phyloP scores from a whole-genome alignment of 208 protist genomes.

The Acanthamoeba divionensis region DNA sequence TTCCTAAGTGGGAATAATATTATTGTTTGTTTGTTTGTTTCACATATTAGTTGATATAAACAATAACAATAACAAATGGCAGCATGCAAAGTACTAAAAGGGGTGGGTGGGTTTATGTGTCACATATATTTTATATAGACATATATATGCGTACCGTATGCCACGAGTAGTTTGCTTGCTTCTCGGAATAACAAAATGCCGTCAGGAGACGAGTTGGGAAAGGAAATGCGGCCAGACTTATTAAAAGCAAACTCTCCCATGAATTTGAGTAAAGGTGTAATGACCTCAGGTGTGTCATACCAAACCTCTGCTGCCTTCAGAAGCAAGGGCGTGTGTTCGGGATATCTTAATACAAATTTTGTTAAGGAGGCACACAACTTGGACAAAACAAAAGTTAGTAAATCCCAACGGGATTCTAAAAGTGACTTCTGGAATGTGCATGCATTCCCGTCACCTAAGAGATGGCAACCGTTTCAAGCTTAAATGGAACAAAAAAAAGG shows the following conservation, averaged over 20 bases:
- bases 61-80: neutral
- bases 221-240: slow-evolving; percentile 69
- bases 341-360: slow-evolving; percentile 58
- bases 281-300: slow-evolving; percentile 60
- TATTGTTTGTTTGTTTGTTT: too few relatives aligned
- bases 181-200: slow-evolving; percentile 76
- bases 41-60: too few relatives aligned
- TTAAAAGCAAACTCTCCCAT: slow-evolving; percentile 71
- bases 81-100: too few relatives aligned
- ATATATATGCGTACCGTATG: slow-evolving; percentile 62
- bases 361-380: slow-evolving; percentile 48
- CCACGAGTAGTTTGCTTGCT: slow-evolving; percentile 62
- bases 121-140: too few relatives aligned
- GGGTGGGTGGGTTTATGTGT: too few relatives aligned
- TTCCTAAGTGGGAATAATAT: too few relatives aligned
- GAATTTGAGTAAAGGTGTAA: slow-evolving; percentile 65
- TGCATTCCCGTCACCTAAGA: neutral
- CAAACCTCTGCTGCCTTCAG: slow-evolving; percentile 42
- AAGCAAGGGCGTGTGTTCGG: slow-evolving; percentile 64
- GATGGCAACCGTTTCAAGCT: neutral
- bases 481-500: neutral
- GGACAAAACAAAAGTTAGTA: neutral
- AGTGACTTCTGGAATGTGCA: neutral
- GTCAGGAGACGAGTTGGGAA: slow-evolving; percentile 72
- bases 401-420: neutral